These are phyloP conservation scores for Aspergillus fumigatus DNA, from an alignment of 2,329 filamentous ascomycete genomes.

Conservation along the genomic window DNA sequence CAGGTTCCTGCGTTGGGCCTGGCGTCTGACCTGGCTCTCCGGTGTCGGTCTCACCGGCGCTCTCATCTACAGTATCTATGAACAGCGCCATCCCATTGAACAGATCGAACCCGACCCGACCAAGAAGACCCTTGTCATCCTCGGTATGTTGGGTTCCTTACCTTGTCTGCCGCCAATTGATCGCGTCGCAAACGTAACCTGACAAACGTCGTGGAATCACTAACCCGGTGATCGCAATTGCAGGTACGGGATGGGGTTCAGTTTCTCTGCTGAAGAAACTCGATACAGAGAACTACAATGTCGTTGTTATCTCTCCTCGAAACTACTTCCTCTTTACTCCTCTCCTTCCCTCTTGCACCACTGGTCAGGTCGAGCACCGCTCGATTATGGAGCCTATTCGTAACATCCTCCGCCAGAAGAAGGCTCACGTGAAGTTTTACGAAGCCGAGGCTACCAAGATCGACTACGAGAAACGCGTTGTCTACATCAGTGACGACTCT, in stretches of 20 bases:
- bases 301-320: conserved; percentile 92
- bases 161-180: not conserved
- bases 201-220: not conserved
- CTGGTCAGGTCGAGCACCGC: conserved; percentile 94
- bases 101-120: conserved; percentile 73
- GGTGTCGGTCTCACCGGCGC: conserved; percentile 65
- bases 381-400: conserved; percentile 99
- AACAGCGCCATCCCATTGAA: conserved; percentile 72
- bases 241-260: conserved; percentile 93
- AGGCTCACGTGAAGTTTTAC: conserved; percentile 89
- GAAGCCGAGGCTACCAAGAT: conserved; percentile 96
- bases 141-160: conserved; percentile 58
- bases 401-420: conserved; percentile 93
- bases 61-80: conserved; percentile 75
- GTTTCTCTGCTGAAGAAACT: conserved; percentile 97
- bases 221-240: conserved; percentile 1
- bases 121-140: conserved; percentile 96
- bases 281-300: conserved; percentile 98
- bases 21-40: conserved; percentile 77
- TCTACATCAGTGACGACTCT: conserved; percentile 87
- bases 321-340: conserved; percentile 99
- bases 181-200: not conserved
- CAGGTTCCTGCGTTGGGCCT: conserved; percentile 70
- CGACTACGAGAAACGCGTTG: conserved; percentile 82
- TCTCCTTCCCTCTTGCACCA: conserved; percentile 93